A percentile compares a stretch with the other conserved stretches of the same genome.
phyloP scores from a whole-genome alignment of 306 rosid genomes.

The Vigna radiata region DNA sequence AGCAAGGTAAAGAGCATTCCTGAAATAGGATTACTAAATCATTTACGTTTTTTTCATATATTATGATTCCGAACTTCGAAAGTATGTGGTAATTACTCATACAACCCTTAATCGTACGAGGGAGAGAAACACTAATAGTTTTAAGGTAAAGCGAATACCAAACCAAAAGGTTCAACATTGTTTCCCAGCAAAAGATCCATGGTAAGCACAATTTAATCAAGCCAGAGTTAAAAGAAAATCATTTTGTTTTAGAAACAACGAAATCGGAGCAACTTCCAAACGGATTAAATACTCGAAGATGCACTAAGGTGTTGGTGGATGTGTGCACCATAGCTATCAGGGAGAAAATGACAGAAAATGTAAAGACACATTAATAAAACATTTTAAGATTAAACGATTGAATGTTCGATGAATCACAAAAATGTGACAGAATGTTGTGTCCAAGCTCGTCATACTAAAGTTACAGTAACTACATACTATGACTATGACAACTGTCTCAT shows the following conservation, averaged over 20 bases:
- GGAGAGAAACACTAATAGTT: too few relatives aligned
- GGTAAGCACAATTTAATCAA: not conserved
- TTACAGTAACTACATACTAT: not conserved
- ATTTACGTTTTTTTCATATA: too few relatives aligned
- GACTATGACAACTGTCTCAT: not conserved
- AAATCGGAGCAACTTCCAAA: not conserved
- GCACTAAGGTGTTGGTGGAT: not conserved
- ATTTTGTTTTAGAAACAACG: not conserved
- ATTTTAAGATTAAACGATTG: slow-evolving; percentile 14
- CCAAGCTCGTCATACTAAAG: slow-evolving; percentile 1
- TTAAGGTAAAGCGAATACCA: not conserved
- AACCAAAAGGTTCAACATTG: not conserved
- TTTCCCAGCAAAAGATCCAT: not conserved
- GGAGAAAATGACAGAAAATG: not conserved
- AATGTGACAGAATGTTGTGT: not conserved
- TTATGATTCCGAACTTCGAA: too few relatives aligned
- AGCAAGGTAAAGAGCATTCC: too few relatives aligned
- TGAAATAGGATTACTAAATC: too few relatives aligned
- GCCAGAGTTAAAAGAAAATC: not conserved
- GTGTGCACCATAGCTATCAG: not conserved
- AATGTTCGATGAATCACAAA: not conserved
- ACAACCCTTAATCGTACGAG: too few relatives aligned
- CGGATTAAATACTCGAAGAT: not conserved
- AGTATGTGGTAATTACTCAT: too few relatives aligned
- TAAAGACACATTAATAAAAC: not conserved